Percentiles rank a stretch among this genome's conserved stretches.
Evolutionary conservation across 768 basidiomycete species (phyloP).

Genomic region (Hygrophoropsis aurantiaca): DNA sequence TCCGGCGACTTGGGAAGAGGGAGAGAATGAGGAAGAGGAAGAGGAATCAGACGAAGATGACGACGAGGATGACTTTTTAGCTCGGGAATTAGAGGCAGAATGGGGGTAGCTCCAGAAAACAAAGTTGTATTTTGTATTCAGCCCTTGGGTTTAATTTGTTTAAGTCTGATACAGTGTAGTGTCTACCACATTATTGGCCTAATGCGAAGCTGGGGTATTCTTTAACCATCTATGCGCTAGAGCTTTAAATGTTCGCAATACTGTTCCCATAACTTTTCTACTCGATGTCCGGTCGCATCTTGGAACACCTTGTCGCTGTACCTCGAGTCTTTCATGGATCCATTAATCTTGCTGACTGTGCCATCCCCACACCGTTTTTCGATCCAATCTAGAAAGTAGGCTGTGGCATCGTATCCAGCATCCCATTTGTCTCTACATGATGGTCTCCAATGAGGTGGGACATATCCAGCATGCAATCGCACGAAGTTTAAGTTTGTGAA

Average conservation of each 20-base stretch:
- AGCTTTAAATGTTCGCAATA: conserved; percentile 45
- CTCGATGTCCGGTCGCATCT: conserved; percentile 48
- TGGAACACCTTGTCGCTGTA: conserved; percentile 56
- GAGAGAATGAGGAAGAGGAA: conserved; percentile 44
- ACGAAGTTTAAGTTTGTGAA: conserved; percentile 57
- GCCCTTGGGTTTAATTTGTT: conserved; percentile 8
- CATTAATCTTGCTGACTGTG: conserved; percentile 60
- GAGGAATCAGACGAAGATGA: conserved; percentile 52
- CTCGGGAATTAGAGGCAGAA: conserved; percentile 76
- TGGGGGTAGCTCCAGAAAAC: conserved; percentile 52
- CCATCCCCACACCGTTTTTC: conserved; percentile 53
- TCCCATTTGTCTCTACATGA: conserved; percentile 60
- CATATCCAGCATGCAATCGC: conserved; percentile 54
- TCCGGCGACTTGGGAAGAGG: conserved; percentile 28
- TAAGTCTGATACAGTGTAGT: conserved; percentile 16
- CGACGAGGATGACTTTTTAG: conserved; percentile 76
- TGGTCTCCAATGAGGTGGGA: conserved; percentile 71
- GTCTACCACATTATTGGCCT: conserved; percentile 17
- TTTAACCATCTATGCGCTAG: background rate
- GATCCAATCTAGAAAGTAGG: conserved; percentile 71
- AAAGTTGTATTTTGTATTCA: background rate
- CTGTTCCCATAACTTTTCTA: conserved; percentile 56
- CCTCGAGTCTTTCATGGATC: conserved; percentile 42
- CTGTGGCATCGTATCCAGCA: conserved; percentile 72
- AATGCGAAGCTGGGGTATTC: conserved; percentile 8